phyloP scores from a whole-genome alignment of 2,329 filamentous ascomycete genomes.

The Arthrobotrys conoides region DNA sequence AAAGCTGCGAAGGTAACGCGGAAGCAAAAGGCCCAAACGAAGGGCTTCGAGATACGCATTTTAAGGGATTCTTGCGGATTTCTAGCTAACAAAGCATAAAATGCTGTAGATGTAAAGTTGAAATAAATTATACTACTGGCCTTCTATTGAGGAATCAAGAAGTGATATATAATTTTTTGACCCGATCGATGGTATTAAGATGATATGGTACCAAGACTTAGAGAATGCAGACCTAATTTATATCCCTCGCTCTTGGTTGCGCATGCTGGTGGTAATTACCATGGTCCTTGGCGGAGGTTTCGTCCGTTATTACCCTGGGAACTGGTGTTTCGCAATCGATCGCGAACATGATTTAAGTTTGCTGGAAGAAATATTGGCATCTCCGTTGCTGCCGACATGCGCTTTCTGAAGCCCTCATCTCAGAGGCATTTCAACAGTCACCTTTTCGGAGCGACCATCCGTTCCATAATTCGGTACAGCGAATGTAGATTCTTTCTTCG shows the following conservation, averaged over 20 bases:
- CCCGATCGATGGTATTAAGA: background rate
- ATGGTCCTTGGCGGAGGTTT: slow-evolving; percentile 28
- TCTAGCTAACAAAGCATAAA: background rate
- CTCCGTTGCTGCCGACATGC: slow-evolving; percentile 2
- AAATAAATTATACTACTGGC: background rate
- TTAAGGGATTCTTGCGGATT: background rate
- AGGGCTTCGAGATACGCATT: slow-evolving; percentile 52
- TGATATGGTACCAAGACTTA: background rate
- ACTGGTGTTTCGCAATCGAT: slow-evolving; percentile 9
- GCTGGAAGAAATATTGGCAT: slow-evolving; percentile 11
- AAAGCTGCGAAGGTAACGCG: slow-evolving; percentile 54
- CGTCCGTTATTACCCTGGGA: slow-evolving; percentile 12
- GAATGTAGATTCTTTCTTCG: background rate
- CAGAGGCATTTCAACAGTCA: background rate
- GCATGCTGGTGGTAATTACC: slow-evolving; percentile 5
- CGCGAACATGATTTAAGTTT: background rate
- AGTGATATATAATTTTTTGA: background rate
- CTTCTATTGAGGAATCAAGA: background rate
- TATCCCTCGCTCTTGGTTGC: slow-evolving; percentile 25
- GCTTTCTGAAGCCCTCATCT: background rate
- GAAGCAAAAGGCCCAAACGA: slow-evolving; percentile 51
- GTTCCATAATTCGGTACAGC: background rate
- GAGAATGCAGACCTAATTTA: slow-evolving; percentile 11
- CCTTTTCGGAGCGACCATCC: slow-evolving; percentile 10
- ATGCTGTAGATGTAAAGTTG: background rate